phyloP scores from a whole-genome alignment of 306 rosid species.

The Pterocarpus macrocarpus region DNA sequence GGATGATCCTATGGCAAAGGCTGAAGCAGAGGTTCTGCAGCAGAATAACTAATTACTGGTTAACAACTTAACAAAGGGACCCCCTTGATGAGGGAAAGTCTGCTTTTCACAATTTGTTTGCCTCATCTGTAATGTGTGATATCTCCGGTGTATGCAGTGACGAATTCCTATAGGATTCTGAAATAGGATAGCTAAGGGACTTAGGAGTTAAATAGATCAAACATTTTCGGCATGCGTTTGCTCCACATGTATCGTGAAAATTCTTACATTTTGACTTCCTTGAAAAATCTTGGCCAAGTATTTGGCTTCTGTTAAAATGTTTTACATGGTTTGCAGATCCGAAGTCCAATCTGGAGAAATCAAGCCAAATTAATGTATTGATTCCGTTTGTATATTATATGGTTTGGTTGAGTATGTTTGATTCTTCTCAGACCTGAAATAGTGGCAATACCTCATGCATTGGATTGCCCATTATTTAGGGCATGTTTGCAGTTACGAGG shows the following conservation, averaged over 20 bases:
- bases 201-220: too few relatives aligned
- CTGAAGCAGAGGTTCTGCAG: slow-evolving; percentile 76
- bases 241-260: too few relatives aligned
- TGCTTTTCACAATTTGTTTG: slow-evolving; percentile 8
- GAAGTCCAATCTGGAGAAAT: not conserved
- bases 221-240: too few relatives aligned
- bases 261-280: too few relatives aligned
- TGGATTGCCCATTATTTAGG: not conserved
- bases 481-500: not conserved
- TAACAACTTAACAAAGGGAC: not conserved
- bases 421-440: not conserved
- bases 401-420: not conserved
- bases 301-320: not conserved
- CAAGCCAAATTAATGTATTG: not conserved
- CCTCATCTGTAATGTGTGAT: slow-evolving; percentile 28
- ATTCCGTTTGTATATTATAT: not conserved
- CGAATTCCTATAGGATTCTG: slow-evolving; percentile 25
- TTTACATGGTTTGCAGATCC: not conserved
- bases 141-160: slow-evolving; percentile 19
- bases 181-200: not conserved
- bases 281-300: not conserved
- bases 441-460: not conserved
- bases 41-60: slow-evolving; percentile 41
- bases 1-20: slow-evolving; percentile 87
- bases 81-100: slow-evolving; percentile 34